Percentiles rank a stretch among this genome's conserved stretches.
phyloP scores from a whole-genome alignment of 1,284 basidiomycete genomes.

The Malassezia arunalokei region DNA sequence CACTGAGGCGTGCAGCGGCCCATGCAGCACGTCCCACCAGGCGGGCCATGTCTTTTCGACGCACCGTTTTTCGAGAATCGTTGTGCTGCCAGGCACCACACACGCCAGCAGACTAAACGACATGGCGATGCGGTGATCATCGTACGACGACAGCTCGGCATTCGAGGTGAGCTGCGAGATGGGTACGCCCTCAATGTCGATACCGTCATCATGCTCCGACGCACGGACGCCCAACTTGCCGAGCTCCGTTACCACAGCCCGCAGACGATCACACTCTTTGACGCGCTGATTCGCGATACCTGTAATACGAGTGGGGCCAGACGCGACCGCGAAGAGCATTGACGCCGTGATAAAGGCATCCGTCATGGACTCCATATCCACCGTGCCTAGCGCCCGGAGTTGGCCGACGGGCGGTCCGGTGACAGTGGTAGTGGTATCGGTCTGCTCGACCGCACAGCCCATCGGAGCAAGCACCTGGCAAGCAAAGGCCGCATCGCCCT shows the following conservation, averaged over 20 bases:
- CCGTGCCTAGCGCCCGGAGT: constrained; percentile 68
- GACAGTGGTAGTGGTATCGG: constrained; percentile 77
- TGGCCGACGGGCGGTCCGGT: constrained; percentile 70
- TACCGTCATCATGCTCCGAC: constrained; percentile 80
- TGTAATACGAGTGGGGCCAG: constrained; percentile 59
- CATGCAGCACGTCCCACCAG: constrained; percentile 97
- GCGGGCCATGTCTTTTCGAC: constrained; percentile 99
- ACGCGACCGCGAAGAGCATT: constrained; percentile 67
- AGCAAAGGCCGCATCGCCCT: constrained; percentile 92
- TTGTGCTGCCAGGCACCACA: constrained; percentile 57
- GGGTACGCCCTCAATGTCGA: constrained; percentile 69
- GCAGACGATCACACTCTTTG: constrained; percentile 94
- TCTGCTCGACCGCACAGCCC: constrained; percentile 85
- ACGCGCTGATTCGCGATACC: constrained; percentile 98
- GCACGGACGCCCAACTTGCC: constrained; percentile 91
- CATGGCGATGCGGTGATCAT: constrained; percentile 98
- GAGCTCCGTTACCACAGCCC: constrained; percentile 89
- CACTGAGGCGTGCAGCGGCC: constrained; percentile 85
- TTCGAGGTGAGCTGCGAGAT: constrained; percentile 54
- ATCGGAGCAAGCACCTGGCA: constrained; percentile 83
- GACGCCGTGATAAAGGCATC: constrained; percentile 95
- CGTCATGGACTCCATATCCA: constrained; percentile 99
- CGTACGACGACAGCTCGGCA: constrained; percentile 80
- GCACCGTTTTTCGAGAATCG: constrained; percentile 89
- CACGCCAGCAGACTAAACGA: constrained; percentile 81